Base-by-base conservation (phyloP, 2,329 filamentous ascomycete genomes). In the Fusarium mexicanum region DNA sequence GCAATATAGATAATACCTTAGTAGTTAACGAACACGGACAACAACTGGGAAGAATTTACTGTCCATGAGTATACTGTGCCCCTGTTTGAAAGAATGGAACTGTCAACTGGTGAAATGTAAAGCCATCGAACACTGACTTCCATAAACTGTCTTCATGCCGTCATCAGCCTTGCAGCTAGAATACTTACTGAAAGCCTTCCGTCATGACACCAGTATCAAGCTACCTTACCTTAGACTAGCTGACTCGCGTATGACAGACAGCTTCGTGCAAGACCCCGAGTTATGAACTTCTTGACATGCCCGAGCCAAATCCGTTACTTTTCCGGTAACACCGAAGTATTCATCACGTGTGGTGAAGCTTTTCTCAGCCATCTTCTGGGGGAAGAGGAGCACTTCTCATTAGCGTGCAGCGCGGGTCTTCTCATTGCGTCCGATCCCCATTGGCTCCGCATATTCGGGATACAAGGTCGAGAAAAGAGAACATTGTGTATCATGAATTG, bases 281-380 rank as follows among this genome's bases (percentile, higher is more conserved):
- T 29, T 33, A 24, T 57, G 26, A 59, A 48, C 38, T 26, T 50
- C 26, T 41, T 64, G 33, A 31, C 40, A 58, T 53, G 55, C 40
- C 65, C 50, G 59, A 70, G 69, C 24, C 46, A 65, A 65, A 70
- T 40, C 67, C 67, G 66, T 33, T 20, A 47, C 35, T 64, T 58
- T 43, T 64, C 65, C 67, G 67, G 51, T 51, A 61, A 64, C 67
- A 63, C 59, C 67, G 66, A 72, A 74, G 50, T 50, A 48, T 24
- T 31, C 46, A 48, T 74, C 71, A 74, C 71, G 71, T 74, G 71
- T 37, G 33, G 31, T 29, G 44, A 62, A 74, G 67, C 59, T 61
- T 74, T 72, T 66, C 64, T 60, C 67, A 69, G n/a, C 46, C 51
- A 69, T 60, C 48, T 68, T 66, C 50, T 44, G 61, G 65, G 71